Conservation (phyloP, 2,329 filamentous ascomycete genomes). For the Xylariales sp. region DNA sequence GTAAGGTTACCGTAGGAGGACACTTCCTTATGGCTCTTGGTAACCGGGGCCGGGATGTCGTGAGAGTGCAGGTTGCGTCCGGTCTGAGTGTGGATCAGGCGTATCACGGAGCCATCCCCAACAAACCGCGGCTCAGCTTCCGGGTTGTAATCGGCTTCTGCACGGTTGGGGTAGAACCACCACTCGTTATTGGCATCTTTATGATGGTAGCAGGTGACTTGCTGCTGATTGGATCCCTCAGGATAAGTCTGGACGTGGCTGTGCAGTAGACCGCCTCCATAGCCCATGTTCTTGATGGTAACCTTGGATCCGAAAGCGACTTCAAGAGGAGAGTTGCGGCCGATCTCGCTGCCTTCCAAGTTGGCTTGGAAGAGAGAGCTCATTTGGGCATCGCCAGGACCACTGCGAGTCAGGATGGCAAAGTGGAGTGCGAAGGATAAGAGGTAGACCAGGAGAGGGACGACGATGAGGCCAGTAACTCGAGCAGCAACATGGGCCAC, state of each 20-base stretch:
- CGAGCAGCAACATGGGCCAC: slow-evolving; percentile 75
- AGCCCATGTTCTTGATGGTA: slow-evolving; percentile 99
- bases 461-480: slow-evolving; percentile 78
- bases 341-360: slow-evolving; percentile 86
- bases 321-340: slow-evolving; percentile 90
- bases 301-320: slow-evolving; percentile 83
- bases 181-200: slow-evolving; percentile 99
- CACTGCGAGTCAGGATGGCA: slow-evolving; percentile 84
- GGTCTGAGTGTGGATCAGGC: slow-evolving; percentile 89
- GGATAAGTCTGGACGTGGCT: slow-evolving; percentile 96
- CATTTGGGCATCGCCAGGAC: slow-evolving; percentile 99
- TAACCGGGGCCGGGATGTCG: slow-evolving; percentile 79
- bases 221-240: slow-evolving; percentile 89
- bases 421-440: slow-evolving; percentile 96
- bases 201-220: slow-evolving; percentile 98
- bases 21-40: slow-evolving; percentile 87
- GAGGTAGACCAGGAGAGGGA: slow-evolving; percentile 89
- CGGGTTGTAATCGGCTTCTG: slow-evolving; percentile 65
- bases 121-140: slow-evolving; percentile 72
- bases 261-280: slow-evolving; percentile 91
- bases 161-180: slow-evolving; percentile 95
- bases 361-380: slow-evolving; percentile 99
- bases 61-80: slow-evolving; percentile 97
- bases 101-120: slow-evolving; percentile 71
- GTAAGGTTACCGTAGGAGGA: slow-evolving; percentile 95